Evolutionary conservation across 306 rosid species (phyloP).

Genomic region (Morella rubra): DNA sequence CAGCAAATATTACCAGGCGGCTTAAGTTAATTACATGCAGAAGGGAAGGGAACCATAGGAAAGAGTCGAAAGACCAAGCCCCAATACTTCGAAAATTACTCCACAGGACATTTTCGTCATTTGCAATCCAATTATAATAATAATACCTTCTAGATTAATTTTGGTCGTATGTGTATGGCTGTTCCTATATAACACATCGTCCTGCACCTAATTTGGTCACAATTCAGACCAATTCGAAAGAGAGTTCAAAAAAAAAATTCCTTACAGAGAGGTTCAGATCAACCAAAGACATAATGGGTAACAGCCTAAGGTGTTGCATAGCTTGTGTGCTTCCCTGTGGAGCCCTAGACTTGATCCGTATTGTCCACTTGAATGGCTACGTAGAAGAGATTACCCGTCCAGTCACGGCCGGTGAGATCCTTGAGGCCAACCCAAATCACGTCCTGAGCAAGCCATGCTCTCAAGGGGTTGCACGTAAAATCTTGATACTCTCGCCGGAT

Average conservation of each 20-base stretch:
- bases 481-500: constrained; percentile 75
- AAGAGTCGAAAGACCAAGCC: neutral
- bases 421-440: constrained; percentile 74
- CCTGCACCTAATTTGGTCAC: constrained; percentile 13
- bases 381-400: constrained; percentile 74
- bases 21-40: neutral
- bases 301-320: constrained; percentile 86
- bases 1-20: neutral
- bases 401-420: constrained; percentile 73
- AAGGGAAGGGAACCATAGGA: neutral
- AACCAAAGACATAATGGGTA: constrained; percentile 53
- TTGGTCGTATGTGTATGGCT: constrained; percentile 33
- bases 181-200: constrained; percentile 42
- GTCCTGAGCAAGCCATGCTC: constrained; percentile 78
- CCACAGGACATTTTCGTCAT: constrained; percentile 46
- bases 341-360: constrained; percentile 84
- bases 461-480: constrained; percentile 70
- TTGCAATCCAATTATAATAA: constrained; percentile 21
- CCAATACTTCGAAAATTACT: constrained; percentile 14
- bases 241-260: neutral
- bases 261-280: constrained; percentile 6
- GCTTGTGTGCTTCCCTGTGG: constrained; percentile 96
- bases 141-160: constrained; percentile 2
- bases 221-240: neutral
- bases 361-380: constrained; percentile 83